A percentile compares a stretch with the other conserved stretches of the same genome.
phyloP scores from a whole-genome alignment of 2,329 filamentous ascomycete genomes.

The Amesomyces nigricolor region DNA sequence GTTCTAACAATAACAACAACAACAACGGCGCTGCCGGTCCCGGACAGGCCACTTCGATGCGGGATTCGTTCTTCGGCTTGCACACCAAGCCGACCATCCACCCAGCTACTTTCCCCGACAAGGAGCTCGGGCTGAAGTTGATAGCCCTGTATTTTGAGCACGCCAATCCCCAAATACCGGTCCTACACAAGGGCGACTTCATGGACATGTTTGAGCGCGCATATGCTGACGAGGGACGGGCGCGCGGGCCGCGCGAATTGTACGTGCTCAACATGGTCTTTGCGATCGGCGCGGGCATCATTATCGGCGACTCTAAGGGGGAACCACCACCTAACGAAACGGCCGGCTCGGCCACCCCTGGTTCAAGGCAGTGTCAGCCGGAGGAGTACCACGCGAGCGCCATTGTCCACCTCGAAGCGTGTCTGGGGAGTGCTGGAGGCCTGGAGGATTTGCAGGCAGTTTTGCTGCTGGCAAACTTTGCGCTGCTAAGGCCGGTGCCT shows the following conservation, averaged over 20 bases:
- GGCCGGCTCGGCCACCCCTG: conserved; percentile 6
- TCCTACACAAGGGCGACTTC: conserved; percentile 83
- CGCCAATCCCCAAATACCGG: conserved; percentile 91
- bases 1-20: conserved; percentile 39
- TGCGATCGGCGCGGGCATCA: conserved; percentile 90
- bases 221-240: conserved; percentile 62
- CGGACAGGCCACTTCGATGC: conserved; percentile 72
- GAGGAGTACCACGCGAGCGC: conserved; percentile 96
- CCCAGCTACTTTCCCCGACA: conserved; percentile 76
- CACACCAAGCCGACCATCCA: conserved; percentile 86
- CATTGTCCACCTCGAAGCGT: conserved; percentile 84
- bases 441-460: conserved; percentile 93
- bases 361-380: conserved; percentile 59
- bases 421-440: conserved; percentile 80
- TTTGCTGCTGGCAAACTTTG: conserved; percentile 82
- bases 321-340: conserved; percentile 24
- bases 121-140: conserved; percentile 65
- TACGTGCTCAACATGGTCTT: conserved; percentile 97
- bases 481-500: conserved; percentile 81
- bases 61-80: conserved; percentile 95
- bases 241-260: conserved; percentile 70
- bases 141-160: conserved; percentile 89
- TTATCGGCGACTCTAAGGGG: conserved; percentile 57
- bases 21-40: conserved; percentile 38
- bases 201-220: conserved; percentile 81